Evolutionary conservation across 768 basidiomycete genomes (phyloP), one percentile per base, ranked within the genome.

Genomic region (Pisolithus orientalis): DNA sequence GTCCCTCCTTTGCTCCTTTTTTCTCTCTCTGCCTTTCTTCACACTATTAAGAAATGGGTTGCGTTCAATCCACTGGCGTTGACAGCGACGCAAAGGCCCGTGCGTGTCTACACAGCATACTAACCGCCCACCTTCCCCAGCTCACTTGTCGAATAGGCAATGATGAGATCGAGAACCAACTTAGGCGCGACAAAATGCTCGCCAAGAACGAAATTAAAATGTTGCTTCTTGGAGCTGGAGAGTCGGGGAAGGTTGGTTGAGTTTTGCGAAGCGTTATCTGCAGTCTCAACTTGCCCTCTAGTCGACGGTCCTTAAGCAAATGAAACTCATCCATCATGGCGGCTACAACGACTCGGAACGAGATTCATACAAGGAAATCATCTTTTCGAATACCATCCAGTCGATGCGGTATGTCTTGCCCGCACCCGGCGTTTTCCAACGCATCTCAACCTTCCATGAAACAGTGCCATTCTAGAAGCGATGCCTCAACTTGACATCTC

Each of bases 201-300:
- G 85, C 86, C 40, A 91, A 90, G 77, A 94, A 93, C 62, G 92
- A 94, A 69, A 92, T 94, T 65, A 94, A 97, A 76, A 95, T 97
- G 94, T 67, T 97, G 56, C 68, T 98, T 53, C 77, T 98, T 27
- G 95, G 95, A 52, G 94, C 95, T 53, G 94, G 95, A 72, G 94
- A 96, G 78, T 94, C 91, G 50, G 94, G 94, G 62, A 96, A 97
- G 81, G 87, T 87, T 44, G 13, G 75, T 70, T 9, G 0, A 10
- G 8, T 45, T 9, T n/a, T 1, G 4, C n/a, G 38, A 31, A 44
- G 29, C 45, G 9, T 11, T 5, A 37, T 49, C 40, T 21, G 24
- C 6, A 5, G 34, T 24, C 17, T 42, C 34, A 46, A 44, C 50
- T 56, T 61, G 44, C 21, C 11, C 9, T 24, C 17, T 62, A 91